These are phyloP conservation scores for Drechslera avenae DNA, from an alignment of 2,329 filamentous ascomycete genomes.

Conservation along the genomic window DNA sequence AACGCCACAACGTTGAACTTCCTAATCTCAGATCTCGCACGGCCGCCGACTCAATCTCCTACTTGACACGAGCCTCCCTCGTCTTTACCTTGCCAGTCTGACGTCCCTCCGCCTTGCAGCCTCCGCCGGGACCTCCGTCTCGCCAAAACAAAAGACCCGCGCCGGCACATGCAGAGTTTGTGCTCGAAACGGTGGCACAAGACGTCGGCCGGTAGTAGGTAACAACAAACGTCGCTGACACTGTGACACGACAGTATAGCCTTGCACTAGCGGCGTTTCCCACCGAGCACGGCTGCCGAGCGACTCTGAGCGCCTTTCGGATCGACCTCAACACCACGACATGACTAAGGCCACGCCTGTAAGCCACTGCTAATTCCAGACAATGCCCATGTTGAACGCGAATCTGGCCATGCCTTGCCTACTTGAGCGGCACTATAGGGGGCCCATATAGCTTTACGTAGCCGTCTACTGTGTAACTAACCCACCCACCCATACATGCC, in stretches of 20 bases:
- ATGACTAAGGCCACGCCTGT: too few species aligned
- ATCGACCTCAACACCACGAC: not conserved
- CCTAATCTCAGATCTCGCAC: not conserved
- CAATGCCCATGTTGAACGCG: too few species aligned
- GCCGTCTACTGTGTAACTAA: too few species aligned
- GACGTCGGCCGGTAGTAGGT: not conserved
- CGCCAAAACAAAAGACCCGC: not conserved
- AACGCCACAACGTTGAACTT: conserved; percentile 4
- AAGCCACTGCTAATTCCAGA: too few species aligned
- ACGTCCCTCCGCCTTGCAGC: not conserved
- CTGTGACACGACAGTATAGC: not conserved
- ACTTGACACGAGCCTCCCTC: not conserved
- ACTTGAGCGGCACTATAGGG: too few species aligned
- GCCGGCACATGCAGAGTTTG: not conserved
- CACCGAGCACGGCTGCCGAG: not conserved
- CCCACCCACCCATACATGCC: too few species aligned
- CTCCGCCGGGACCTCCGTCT: not conserved
- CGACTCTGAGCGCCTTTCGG: not conserved
- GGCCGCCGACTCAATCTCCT: conserved; percentile 2
- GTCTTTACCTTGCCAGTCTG: not conserved
- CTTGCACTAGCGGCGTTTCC: not conserved
- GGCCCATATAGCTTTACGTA: too few species aligned
- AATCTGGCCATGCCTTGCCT: too few species aligned
- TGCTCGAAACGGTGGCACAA: conserved; percentile 3
- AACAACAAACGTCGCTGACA: not conserved